Evolutionary conservation across 176 grass and related monocot species (phyloP), one percentile per base, ranked within the genome.

Genomic region (Rhynchospora pubera): DNA sequence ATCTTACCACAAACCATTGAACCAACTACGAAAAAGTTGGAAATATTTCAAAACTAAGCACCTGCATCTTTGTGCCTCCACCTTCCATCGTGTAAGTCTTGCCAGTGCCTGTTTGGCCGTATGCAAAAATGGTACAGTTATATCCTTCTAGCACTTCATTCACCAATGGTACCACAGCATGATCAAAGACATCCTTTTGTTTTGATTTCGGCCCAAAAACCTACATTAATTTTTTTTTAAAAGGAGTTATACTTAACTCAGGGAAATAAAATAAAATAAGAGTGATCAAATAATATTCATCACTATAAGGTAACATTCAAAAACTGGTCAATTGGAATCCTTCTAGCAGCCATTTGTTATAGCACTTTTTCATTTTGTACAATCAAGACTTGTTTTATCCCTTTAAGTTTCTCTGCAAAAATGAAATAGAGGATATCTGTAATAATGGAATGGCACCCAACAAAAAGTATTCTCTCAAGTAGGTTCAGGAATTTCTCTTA

Each of bases 21-120:
- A 28, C 26, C 4, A 75, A 26, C 19, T 60, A 79, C 5, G 10
- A 61, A 44, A 79, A 79, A 59, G 3, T 45, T 44, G 77, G 18
- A 81, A 63, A 8, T 9, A 28, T 55, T 50, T 53, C 2, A 62
- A 34, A 58, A 23, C 28, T 52, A 73, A 52, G 9, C 83, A 97
- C 94, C 89, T 90, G 85, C 13, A 59, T 23, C 81, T 91, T 93
- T 47, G 63, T 78, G 18, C 91, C 91, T 87, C 87, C 91, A 64
- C 94, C 94, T 87, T 97, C 94, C 94, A 97, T 97, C 0, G 93
- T 93, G 79, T 97, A 97, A 18, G 93, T 97, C 87, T 97, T 93
- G 28, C 93, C 91, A 13, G 93, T 97, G 62, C 93, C 93, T 1
- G 93, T 97, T 57, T 97, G 91, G 0, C 93, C 93, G 50, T 97